phyloP scores from a whole-genome alignment of 2,329 filamentous ascomycete genomes.

The Neoarthrinium moseri region DNA sequence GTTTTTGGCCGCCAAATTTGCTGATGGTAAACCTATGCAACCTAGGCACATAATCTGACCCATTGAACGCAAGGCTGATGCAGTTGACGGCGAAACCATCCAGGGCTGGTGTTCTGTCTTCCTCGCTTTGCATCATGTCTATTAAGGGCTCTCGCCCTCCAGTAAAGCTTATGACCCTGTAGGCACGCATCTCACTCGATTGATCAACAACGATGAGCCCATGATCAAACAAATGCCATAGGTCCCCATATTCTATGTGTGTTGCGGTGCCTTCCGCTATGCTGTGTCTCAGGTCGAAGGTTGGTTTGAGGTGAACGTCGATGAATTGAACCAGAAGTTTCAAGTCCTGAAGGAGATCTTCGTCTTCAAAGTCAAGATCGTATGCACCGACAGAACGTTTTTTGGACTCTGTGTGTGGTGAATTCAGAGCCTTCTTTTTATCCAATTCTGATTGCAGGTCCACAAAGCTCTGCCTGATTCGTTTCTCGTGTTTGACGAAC shows the following conservation, averaged over 20 bases:
- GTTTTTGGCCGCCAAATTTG: neutral
- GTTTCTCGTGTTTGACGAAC: neutral
- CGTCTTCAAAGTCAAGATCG: neutral
- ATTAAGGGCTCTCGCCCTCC: neutral
- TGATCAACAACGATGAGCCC: neutral
- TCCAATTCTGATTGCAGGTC: neutral
- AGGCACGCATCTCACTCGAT: neutral
- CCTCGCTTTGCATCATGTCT: neutral
- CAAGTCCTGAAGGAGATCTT: neutral
- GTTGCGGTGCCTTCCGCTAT: neutral
- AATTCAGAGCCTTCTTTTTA: neutral
- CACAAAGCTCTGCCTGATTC: neutral
- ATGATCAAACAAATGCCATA: neutral
- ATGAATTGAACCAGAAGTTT: neutral
- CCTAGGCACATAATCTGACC: neutral
- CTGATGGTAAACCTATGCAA: conserved; percentile 1
- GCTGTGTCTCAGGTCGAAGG: neutral
- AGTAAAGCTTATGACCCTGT: neutral
- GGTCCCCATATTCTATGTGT: neutral
- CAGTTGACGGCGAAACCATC: conserved; percentile 6
- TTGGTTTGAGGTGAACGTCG: neutral
- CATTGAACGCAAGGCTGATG: neutral
- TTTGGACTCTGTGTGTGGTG: neutral
- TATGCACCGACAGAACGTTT: too few relatives aligned
- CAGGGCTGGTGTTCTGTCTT: neutral